These are phyloP conservation scores for Xenoacremonium recifei DNA, from an alignment of 2,329 filamentous ascomycete genomes.

Conservation along the genomic window DNA sequence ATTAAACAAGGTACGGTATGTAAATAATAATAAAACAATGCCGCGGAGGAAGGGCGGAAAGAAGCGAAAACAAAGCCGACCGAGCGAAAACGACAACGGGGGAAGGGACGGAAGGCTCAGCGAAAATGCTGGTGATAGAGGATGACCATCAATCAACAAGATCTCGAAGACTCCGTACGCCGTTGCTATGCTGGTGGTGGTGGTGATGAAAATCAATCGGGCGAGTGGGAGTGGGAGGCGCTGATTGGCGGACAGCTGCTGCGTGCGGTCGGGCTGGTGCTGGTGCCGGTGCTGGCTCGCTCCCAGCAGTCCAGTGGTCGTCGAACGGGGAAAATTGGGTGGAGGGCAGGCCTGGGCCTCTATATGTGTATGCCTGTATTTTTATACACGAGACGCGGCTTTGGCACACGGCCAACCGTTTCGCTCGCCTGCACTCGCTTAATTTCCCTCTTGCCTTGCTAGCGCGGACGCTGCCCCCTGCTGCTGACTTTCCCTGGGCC, in stretches of 20 bases:
- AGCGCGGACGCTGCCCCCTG: constrained; percentile 24
- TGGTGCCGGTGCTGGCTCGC: constrained; percentile 21
- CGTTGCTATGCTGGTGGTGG: too few relatives aligned
- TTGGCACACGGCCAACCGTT: constrained; percentile 32
- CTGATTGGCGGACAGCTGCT: not conserved
- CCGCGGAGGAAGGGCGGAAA: too few relatives aligned
- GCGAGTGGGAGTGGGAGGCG: too few relatives aligned
- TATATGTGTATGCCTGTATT: constrained; percentile 45
- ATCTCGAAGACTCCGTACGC: too few relatives aligned
- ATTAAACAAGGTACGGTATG: too few relatives aligned
- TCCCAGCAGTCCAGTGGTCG: constrained; percentile 10
- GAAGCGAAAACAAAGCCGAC: not conserved
- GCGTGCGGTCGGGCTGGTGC: constrained; percentile 16
- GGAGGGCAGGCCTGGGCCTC: constrained; percentile 44
- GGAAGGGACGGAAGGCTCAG: not conserved
- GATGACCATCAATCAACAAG: too few relatives aligned
- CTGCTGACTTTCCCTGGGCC: constrained; percentile 2
- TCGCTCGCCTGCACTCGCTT: constrained; percentile 33
- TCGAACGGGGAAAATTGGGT: constrained; percentile 37
- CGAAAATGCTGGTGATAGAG: too few relatives aligned
- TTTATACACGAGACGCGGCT: constrained; percentile 42
- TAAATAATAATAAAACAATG: too few relatives aligned
- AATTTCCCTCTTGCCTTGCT: constrained; percentile 35
- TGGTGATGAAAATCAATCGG: not conserved
- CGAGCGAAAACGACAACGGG: constrained; percentile 15